Percentiles rank a stretch among this genome's conserved stretches.
phyloP scores from a whole-genome alignment of 371 early-diverging fungal genomes.

The Astathelohania contejeani region DNA sequence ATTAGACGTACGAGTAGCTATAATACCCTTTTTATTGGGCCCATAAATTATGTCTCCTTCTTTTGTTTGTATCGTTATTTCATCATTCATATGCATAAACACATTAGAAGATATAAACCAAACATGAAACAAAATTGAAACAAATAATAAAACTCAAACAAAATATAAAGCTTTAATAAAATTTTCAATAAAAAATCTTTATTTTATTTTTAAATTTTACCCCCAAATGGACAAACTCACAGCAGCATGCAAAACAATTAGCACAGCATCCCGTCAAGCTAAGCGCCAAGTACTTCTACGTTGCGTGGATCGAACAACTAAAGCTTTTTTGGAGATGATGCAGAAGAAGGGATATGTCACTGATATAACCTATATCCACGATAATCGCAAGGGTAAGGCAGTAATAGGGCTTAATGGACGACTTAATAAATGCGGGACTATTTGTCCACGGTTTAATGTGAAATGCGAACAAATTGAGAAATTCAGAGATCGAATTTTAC shows the following conservation, averaged over 20 bases:
- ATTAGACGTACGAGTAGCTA: too few relatives aligned
- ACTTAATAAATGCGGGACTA: constrained; percentile 98
- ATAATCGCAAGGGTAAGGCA: constrained; percentile 94
- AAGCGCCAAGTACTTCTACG: constrained; percentile 90
- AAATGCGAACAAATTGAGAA: constrained; percentile 78
- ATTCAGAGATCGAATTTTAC: constrained; percentile 87
- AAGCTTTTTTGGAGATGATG: constrained; percentile 93
- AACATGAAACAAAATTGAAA: too few relatives aligned
- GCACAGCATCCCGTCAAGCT: constrained; percentile 91
- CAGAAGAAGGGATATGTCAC: constrained; percentile 96
- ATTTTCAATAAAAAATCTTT: too few relatives aligned
- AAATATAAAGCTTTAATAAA: too few relatives aligned
- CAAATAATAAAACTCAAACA: too few relatives aligned
- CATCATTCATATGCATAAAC: too few relatives aligned
- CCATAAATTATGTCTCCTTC: too few relatives aligned
- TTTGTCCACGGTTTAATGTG: constrained; percentile 95
- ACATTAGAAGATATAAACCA: too few relatives aligned
- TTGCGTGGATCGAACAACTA: constrained; percentile 81
- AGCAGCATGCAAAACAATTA: constrained; percentile 66
- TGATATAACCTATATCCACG: constrained; percentile 90
- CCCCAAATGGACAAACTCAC: constrained; percentile 30
- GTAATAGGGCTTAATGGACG: constrained; percentile 93
- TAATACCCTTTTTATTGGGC: too few relatives aligned
- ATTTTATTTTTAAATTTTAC: too few relatives aligned
- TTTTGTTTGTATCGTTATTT: too few relatives aligned